Evolutionary conservation across 768 basidiomycete genomes (phyloP), one percentile per base, ranked within the genome.

Genomic region (Coprinellus aureogranulatus): DNA sequence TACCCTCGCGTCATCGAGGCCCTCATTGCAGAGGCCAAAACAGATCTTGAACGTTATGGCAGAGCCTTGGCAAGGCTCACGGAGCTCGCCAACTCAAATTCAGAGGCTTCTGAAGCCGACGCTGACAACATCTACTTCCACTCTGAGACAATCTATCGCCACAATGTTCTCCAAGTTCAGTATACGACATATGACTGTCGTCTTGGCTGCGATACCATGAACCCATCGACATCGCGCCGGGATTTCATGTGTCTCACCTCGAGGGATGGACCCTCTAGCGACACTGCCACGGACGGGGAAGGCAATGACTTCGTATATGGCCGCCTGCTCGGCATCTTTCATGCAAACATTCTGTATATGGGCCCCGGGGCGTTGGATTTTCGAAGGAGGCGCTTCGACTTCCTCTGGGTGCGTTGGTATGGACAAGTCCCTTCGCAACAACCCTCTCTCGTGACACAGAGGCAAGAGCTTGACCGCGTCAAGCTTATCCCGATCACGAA

Each of bases 171-270:
- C 30, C 52, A 55, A 23, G 42, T 66, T 47, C 37, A 62, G 39
- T 65, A 59, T 52, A 63, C 60, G 11, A 62, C 60, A 23, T 65
- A 65, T 42, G 54, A 65, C 37, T 16, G 60, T 18, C 61, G 51
- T 20, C 54, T 52, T 11, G 55, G 55, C 16, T 59, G 45, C 12
- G 61, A 64, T 54, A 62, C 58, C 3, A 54, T 64, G 53, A 64
- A 64, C 31, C 58, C 63, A 14, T 27, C 42, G 20, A 54, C 40
- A 10, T 37, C 22, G 14, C 12, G 40, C 20, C 39, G 53, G 39
- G 39, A 54, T 18, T 54, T 54, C 20, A 54, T 54, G 53, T 54
- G 39, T 27, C 37, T 42, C 16, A 20, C 50, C 11, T 10, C 11
- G 10, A 16, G 5, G 28, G 25, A 10, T 6, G n/a, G n/a, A n/a